Evolutionary conservation across 805 yeast species (phyloP).

Genomic region (Hagleromyces aurorensis): DNA sequence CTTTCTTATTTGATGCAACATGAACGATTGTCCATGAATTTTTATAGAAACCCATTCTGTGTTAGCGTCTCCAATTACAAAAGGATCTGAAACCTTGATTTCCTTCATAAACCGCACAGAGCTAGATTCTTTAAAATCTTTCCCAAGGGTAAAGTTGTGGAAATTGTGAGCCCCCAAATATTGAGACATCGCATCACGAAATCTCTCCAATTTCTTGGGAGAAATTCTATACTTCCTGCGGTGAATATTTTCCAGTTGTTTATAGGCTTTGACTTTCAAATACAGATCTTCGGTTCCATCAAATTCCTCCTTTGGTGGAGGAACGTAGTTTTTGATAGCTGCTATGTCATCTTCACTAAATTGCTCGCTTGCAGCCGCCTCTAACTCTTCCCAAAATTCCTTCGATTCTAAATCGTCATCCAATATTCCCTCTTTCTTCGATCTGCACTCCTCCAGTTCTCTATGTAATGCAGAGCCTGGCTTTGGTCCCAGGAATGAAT

Average conservation of each 20-base stretch:
- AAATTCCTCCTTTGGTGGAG: conserved; percentile 34
- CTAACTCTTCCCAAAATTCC: conserved; percentile 61
- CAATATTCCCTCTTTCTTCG: conserved; percentile 49
- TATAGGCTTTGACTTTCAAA: conserved; percentile 42
- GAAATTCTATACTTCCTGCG: conserved; percentile 67
- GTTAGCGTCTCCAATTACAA: conserved; percentile 79
- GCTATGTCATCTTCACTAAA: conserved; percentile 25
- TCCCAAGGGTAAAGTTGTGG: conserved; percentile 83
- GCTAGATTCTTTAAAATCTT: conserved; percentile 73
- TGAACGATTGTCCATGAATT: conserved; percentile 96
- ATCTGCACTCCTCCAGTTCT: conserved; percentile 46
- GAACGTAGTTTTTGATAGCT: conserved; percentile 23
- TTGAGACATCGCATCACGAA: conserved; percentile 60
- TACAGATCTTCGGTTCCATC: conserved; percentile 34
- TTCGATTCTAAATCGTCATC: conserved; percentile 61
- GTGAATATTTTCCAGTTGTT: conserved; percentile 54
- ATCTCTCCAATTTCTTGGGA: conserved; percentile 47
- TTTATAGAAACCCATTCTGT: conserved; percentile 96
- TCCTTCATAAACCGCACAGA: conserved; percentile 77
- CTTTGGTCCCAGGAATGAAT: conserved; percentile 84
- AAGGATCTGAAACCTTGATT: conserved; percentile 76
- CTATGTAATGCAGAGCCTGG: conserved; percentile 61
- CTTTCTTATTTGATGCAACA: conserved; percentile 96
- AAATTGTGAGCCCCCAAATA: conserved; percentile 89
- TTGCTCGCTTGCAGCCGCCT: conserved; percentile 32